Evolutionary conservation across 768 basidiomycete genomes (phyloP), one percentile per base, ranked within the genome.

Genomic region (Termitomyces sp.): DNA sequence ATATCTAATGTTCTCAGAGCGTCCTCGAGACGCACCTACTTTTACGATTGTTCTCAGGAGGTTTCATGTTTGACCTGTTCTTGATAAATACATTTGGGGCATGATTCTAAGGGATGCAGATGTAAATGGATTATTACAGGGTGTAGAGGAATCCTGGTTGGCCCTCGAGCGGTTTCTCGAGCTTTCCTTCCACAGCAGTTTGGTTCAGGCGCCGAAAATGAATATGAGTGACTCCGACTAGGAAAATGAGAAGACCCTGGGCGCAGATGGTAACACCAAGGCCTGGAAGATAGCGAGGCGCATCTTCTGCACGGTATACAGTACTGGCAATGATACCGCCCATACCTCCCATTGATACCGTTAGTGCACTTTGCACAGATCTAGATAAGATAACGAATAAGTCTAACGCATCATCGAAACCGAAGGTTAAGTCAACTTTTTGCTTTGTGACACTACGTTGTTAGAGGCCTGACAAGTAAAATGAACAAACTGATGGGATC

Each of bases 381-480:
- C 70, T 74, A 30, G 59, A 20, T 33, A 53, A 50, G 16, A 56
- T 28, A 2, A 40, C 30, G 1, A 10, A 20, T 44, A 55, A 41
- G 43, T 64, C 38, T n/a, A 61, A 55, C 28, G 23, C 38, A 32
- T 18, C 41, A 41, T 20, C 40, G 18, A n/a, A 46, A 56, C 14
- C 43, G 33, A 26, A 30, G 36, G 52, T 20, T 32, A 13, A 35
- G 46, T 59, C 32, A 56, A 74, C 74, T 71, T 71, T 69, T 79
- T 80, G 55, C 77, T 78, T 55, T 80, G 79, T 14, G 78, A 77
- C 10, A 78, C 77, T 5, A 80, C 78, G 61, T 82, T 82, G 61
- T 80, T 80, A 5, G 76, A 71, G 47, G 71, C 68, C 74, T 77
- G 54, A 20, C 20, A 33, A 20, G 44, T n/a, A 18, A 8, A 36